Evolutionary conservation across 2,329 filamentous ascomycete species (phyloP).

Genomic region (Ophiostoma montium): DNA sequence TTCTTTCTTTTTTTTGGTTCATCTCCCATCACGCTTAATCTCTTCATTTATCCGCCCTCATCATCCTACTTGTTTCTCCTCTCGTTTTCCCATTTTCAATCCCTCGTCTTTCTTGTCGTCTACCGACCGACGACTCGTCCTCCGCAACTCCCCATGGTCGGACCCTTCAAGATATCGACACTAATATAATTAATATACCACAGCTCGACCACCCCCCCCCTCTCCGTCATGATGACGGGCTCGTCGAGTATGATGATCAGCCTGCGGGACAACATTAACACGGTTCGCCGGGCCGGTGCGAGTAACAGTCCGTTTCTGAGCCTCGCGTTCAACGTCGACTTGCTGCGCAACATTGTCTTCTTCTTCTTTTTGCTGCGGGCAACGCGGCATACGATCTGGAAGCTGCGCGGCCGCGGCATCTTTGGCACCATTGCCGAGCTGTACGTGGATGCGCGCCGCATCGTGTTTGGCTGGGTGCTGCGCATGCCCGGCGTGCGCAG

Average conservation of each 20-base stretch:
- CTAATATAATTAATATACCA: neutral
- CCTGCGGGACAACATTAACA: conserved; percentile 51
- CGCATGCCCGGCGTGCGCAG: conserved; percentile 72
- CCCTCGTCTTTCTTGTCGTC: neutral
- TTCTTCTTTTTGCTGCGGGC: conserved; percentile 76
- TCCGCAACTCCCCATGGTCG: neutral
- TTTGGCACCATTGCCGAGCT: conserved; percentile 63
- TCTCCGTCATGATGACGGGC: conserved; percentile 39
- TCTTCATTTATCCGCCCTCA: too few relatives aligned
- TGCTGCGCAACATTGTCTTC: conserved; percentile 80
- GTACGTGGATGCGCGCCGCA: conserved; percentile 57
- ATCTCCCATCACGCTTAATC: too few relatives aligned
- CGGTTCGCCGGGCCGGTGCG: conserved; percentile 39
- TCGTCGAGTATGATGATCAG: conserved; percentile 58
- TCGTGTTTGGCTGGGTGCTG: conserved; percentile 74
- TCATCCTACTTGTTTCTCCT: too few relatives aligned
- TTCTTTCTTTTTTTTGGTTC: too few relatives aligned
- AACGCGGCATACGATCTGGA: conserved; percentile 65
- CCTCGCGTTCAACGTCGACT: conserved; percentile 46
- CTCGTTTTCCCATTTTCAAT: neutral
- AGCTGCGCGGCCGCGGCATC: conserved; percentile 77
- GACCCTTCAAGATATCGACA: neutral
- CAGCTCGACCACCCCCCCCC: neutral
- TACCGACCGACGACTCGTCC: neutral
- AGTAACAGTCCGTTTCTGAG: conserved; percentile 35